phyloP scores from a whole-genome alignment of 768 basidiomycete genomes.

The Galerina sulciceps region DNA sequence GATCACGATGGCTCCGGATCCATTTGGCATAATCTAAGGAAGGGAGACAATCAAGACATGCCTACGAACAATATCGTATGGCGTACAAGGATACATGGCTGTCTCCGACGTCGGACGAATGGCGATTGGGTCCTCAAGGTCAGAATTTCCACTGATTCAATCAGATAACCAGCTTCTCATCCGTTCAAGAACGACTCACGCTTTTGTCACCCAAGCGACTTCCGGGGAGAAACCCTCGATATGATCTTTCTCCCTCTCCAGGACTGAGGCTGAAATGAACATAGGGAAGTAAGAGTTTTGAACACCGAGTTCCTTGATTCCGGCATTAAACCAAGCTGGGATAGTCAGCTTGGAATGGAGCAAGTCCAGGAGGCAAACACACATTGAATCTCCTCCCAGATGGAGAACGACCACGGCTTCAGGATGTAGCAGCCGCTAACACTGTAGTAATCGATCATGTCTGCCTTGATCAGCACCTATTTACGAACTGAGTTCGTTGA shows the following conservation, averaged over 20 bases:
- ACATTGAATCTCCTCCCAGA: conserved; percentile 98
- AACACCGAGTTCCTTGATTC: conserved; percentile 93
- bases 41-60: neutral
- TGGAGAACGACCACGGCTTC: conserved; percentile 95
- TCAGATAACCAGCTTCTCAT: neutral
- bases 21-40: conserved; percentile 93
- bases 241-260: conserved; percentile 97
- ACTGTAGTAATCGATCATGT: conserved; percentile 99
- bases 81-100: conserved; percentile 97
- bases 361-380: conserved; percentile 18
- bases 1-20: conserved; percentile 96
- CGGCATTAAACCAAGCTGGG: conserved; percentile 90
- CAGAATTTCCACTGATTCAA: conserved; percentile 75
- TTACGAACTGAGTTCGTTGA: conserved; percentile 32
- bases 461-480: conserved; percentile 95
- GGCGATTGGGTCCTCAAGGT: conserved; percentile 95
- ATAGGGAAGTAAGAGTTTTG: conserved; percentile 99
- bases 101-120: conserved; percentile 99
- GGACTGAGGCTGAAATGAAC: conserved; percentile 91
- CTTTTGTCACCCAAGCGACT: conserved; percentile 99
- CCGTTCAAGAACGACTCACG: conserved; percentile 55
- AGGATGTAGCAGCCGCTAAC: conserved; percentile 99
- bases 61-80: too few species aligned
- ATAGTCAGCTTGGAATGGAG: neutral
- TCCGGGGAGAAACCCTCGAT: conserved; percentile 99